These are phyloP conservation scores for Podospora fimiseda DNA, from an alignment of 495 filamentous ascomycete species.

Conservation along the genomic window DNA sequence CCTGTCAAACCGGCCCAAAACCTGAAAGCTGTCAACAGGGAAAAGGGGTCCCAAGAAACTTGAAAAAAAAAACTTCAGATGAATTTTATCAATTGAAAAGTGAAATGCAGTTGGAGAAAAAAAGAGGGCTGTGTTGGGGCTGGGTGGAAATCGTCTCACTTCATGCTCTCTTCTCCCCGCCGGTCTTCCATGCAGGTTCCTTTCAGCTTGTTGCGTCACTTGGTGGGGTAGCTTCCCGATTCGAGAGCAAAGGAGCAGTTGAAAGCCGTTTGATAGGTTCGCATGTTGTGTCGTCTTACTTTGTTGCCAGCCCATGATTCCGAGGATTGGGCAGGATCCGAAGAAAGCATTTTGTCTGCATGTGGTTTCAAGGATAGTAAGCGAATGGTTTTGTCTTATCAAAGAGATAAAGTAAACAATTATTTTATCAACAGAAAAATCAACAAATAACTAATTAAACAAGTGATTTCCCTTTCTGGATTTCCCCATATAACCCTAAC, in stretches of 20 bases:
- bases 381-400: no score
- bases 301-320: background rate
- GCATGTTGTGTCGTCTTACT: background rate
- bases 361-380: no score
- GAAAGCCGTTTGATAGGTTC: background rate
- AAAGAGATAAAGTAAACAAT: no score
- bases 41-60: background rate
- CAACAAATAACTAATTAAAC: background rate
- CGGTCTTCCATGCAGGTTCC: background rate
- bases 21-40: background rate
- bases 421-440: background rate
- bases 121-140: slow-evolving; percentile 6
- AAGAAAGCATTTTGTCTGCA: no score
- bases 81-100: no score
- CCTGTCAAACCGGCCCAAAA: background rate
- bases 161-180: background rate
- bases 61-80: background rate
- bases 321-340: no score
- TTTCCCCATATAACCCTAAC: background rate
- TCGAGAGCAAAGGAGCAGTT: background rate
- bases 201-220: slow-evolving; percentile 4
- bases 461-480: no score
- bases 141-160: background rate
- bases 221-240: slow-evolving; percentile 2
- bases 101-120: background rate